Conservation (phyloP, 208 protist species). For the Phytomonas sp. region DNA sequence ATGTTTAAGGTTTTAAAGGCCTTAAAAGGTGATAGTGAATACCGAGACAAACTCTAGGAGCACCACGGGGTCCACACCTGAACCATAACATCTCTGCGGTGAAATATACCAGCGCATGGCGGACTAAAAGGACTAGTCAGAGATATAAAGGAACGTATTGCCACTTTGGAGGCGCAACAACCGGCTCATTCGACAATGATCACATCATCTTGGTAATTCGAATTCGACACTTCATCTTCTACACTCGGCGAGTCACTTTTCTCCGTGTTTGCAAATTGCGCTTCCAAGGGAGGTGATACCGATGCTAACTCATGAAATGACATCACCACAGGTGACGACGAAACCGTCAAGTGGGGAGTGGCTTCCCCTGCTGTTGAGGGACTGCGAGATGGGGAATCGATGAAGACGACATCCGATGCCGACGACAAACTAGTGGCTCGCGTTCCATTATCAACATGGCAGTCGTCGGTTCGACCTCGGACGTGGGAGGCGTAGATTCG, state of each 20-base stretch:
- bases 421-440: not conserved
- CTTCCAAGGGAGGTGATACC: not conserved
- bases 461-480: no score
- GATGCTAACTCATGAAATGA: not conserved
- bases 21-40: not conserved
- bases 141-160: not conserved
- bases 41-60: not conserved
- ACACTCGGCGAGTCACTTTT: not conserved
- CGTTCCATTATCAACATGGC: not conserved
- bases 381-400: not conserved
- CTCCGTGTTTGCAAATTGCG: not conserved
- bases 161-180: not conserved
- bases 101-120: not conserved
- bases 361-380: not conserved
- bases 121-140: not conserved
- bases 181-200: conserved; percentile 18
- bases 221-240: not conserved
- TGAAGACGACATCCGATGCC: not conserved
- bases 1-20: no score
- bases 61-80: not conserved
- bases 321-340: not conserved
- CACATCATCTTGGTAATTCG: conserved; percentile 16
- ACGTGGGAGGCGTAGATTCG: not conserved
- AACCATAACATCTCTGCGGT: not conserved
- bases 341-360: not conserved